These are phyloP conservation scores for Wickerhamomyces xylosicus DNA, from an alignment of 805 yeast species.

Conservation along the genomic window DNA sequence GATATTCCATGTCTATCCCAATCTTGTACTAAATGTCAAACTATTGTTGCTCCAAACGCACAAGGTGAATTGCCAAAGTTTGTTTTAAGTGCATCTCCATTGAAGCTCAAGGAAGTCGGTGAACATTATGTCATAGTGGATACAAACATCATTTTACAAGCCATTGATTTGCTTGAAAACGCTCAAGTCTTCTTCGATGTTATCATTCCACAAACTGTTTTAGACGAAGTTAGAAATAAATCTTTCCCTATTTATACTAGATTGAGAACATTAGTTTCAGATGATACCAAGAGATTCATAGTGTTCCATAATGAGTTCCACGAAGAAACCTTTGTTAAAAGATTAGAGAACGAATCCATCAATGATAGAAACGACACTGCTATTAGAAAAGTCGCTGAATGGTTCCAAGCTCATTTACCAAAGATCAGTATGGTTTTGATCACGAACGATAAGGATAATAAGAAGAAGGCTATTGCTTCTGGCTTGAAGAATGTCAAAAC, in stretches of 20 bases:
- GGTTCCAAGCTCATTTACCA: slow-evolving; percentile 62
- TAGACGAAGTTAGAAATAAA: slow-evolving; percentile 85
- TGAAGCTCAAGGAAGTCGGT: slow-evolving; percentile 35
- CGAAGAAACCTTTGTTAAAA: slow-evolving; percentile 53
- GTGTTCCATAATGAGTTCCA: slow-evolving; percentile 92
- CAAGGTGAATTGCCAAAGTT: slow-evolving; percentile 57
- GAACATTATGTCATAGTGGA: slow-evolving; percentile 81
- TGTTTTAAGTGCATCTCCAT: slow-evolving; percentile 55
- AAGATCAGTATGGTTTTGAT: slow-evolving; percentile 43
- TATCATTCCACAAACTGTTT: slow-evolving; percentile 87
- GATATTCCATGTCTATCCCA: slow-evolving; percentile 88
- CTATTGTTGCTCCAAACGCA: slow-evolving; percentile 48
- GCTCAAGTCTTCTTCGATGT: slow-evolving; percentile 74
- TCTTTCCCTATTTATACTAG: slow-evolving; percentile 85
- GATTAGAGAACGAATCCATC: slow-evolving; percentile 55
- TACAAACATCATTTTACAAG: slow-evolving; percentile 78
- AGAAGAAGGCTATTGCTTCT: slow-evolving; percentile 42
- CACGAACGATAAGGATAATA: slow-evolving; percentile 70
- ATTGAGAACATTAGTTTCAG: slow-evolving; percentile 63
- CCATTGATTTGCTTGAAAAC: slow-evolving; percentile 83
- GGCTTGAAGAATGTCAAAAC: slow-evolving; percentile 40
- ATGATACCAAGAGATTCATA: slow-evolving; percentile 70
- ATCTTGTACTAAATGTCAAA: slow-evolving; percentile 53
- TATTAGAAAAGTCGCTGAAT: slow-evolving; percentile 62
- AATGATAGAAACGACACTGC: slow-evolving; percentile 92